phyloP scores from a whole-genome alignment of 805 yeast species.

The Candida michaelii region DNA sequence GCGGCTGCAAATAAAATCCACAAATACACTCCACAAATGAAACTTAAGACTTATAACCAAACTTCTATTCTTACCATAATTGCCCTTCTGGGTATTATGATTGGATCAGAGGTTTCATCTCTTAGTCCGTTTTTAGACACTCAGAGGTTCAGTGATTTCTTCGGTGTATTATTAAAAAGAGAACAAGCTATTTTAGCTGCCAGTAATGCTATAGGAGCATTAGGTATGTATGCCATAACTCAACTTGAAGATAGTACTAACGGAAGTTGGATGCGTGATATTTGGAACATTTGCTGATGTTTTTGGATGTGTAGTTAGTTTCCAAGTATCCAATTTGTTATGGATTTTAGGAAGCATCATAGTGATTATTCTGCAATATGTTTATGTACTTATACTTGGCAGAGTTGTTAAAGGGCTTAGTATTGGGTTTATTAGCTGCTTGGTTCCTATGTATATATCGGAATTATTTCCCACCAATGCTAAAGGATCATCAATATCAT shows the following conservation, averaged over 20 bases:
- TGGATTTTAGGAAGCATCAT: slow-evolving; percentile 31
- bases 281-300: slow-evolving; percentile 29
- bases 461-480: slow-evolving; percentile 26
- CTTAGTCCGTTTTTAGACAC: slow-evolving; percentile 22
- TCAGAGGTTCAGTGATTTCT: slow-evolving; percentile 20
- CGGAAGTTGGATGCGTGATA: slow-evolving; percentile 26
- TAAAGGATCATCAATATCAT: slow-evolving; percentile 23
- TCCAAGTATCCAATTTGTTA: slow-evolving; percentile 22
- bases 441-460: slow-evolving; percentile 31
- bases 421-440: slow-evolving; percentile 31
- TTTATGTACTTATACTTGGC: slow-evolving; percentile 26
- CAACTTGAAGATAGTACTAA: slow-evolving; percentile 1
- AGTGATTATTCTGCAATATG: slow-evolving; percentile 24
- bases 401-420: slow-evolving; percentile 31
- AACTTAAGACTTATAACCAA: slow-evolving; percentile 18
- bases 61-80: slow-evolving; percentile 19
- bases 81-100: slow-evolving; percentile 27
- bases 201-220: slow-evolving; percentile 36
- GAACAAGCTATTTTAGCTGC: slow-evolving; percentile 27
- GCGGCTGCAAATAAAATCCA: slow-evolving; percentile 4
- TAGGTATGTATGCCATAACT: slow-evolving; percentile 14
- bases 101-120: slow-evolving; percentile 30
- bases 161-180: slow-evolving; percentile 19
- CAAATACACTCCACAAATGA: slow-evolving; percentile 12
- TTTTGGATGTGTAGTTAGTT: slow-evolving; percentile 26